Conservation (phyloP, 768 basidiomycete species). For the Leccinum obscurum region DNA sequence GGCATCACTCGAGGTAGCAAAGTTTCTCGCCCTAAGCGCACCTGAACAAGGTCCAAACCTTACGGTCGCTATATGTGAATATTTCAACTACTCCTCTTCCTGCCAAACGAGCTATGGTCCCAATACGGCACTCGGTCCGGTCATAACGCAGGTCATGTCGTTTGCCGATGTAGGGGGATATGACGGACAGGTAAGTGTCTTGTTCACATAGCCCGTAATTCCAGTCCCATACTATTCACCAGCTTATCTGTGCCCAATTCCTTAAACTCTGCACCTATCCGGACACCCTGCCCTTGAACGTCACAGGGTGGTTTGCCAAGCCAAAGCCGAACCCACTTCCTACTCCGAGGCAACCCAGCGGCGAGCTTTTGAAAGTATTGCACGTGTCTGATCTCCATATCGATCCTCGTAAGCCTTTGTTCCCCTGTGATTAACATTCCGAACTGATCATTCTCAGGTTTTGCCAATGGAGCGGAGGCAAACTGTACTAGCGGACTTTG, state of each 20-base stretch:
- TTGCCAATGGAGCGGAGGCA: constrained; percentile 66
- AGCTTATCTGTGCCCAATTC: constrained; percentile 65
- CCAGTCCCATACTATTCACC: background rate
- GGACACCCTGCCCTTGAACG: constrained; percentile 57
- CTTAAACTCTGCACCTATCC: constrained; percentile 55
- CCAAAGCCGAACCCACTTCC: constrained; percentile 73
- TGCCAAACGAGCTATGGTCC: constrained; percentile 52
- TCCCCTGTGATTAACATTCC: background rate
- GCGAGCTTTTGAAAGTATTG: constrained; percentile 66
- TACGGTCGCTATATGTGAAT: constrained; percentile 59
- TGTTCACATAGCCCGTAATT: background rate
- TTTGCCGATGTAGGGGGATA: constrained; percentile 71
- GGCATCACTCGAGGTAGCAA: constrained; percentile 59
- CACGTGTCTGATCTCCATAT: constrained; percentile 80
- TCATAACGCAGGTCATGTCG: constrained; percentile 70
- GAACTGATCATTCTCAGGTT: constrained; percentile 44
- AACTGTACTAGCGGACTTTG: constrained; percentile 70
- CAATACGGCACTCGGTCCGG: constrained; percentile 48
- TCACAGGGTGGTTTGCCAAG: constrained; percentile 71
- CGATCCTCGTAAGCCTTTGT: constrained; percentile 55
- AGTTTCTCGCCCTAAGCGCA: constrained; percentile 64
- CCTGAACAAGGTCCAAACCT: constrained; percentile 61
- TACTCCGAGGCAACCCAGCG: constrained; percentile 55
- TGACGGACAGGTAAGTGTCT: constrained; percentile 61
- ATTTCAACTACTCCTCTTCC: constrained; percentile 50